phyloP scores from a whole-genome alignment of 441 rosid species.

The Flueggea neowawraea region DNA sequence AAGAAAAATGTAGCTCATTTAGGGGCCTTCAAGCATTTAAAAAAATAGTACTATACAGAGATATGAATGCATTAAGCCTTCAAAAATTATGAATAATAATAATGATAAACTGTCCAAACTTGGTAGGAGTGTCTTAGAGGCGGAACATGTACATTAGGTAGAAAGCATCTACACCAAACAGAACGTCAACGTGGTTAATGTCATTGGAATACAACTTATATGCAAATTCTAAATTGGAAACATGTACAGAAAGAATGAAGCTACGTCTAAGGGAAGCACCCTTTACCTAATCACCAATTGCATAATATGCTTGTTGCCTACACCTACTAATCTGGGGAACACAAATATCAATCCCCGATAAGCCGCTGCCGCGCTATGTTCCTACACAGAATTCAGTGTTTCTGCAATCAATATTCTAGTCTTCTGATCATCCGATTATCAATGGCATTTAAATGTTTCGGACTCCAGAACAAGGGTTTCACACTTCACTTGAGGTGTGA shows the following conservation, averaged over 20 bases:
- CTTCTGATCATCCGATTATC: neutral
- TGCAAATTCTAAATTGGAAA: neutral
- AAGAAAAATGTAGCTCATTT: no score
- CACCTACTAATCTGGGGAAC: conserved; percentile 3
- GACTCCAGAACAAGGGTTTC: neutral
- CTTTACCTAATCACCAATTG: conserved; percentile 14
- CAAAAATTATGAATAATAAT: no score
- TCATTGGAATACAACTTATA: conserved; percentile 6
- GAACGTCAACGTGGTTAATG: neutral
- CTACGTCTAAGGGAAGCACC: conserved; percentile 18
- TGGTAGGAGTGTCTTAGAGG: no score
- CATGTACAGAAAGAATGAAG: conserved; percentile 29
- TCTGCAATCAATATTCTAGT: neutral
- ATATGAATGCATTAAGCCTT: no score
- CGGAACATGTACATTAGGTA: no score
- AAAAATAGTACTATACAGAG: no score
- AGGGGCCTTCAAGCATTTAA: no score
- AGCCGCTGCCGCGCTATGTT: neutral
- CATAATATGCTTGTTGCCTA: conserved; percentile 3
- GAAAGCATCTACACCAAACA: no score
- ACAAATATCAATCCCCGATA: conserved; percentile 7
- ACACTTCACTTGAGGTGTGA: neutral
- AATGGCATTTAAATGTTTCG: no score
- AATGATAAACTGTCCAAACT: no score
- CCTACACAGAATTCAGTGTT: conserved; percentile 11